Conservation (phyloP, 2,329 filamentous ascomycete species). For the Didymella lethalis region DNA sequence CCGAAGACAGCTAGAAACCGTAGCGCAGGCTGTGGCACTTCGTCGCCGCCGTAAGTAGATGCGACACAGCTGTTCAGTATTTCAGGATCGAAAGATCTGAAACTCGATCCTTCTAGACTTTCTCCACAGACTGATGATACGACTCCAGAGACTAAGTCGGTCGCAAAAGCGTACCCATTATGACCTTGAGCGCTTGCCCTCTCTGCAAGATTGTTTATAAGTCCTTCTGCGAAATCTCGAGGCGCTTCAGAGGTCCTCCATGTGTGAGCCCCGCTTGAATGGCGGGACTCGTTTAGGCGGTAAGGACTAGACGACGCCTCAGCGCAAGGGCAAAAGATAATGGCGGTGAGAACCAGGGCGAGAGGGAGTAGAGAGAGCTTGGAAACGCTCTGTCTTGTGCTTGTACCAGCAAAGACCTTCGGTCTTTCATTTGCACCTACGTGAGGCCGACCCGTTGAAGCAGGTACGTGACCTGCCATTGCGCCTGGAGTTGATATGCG, state of each 20-base stretch:
- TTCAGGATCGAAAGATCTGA: neutral
- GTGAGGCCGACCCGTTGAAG: neutral
- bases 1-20: conserved; percentile 8
- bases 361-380: neutral
- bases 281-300: neutral
- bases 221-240: neutral
- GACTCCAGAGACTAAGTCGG: conserved; percentile 1
- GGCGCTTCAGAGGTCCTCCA: neutral
- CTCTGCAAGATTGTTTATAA: neutral
- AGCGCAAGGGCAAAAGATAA: neutral
- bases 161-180: neutral
- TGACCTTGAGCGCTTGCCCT: neutral
- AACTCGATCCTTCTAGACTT: neutral
- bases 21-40: neutral
- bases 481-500: neutral
- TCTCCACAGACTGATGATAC: conserved; percentile 7
- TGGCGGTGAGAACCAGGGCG: neutral
- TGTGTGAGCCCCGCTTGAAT: neutral
- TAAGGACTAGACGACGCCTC: neutral
- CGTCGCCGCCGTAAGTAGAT: neutral
- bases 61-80: conserved; percentile 1
- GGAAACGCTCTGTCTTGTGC: neutral
- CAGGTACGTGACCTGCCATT: neutral
- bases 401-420: neutral
- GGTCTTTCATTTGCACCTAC: neutral